These are phyloP conservation scores for Boechera divaricarpa DNA, from an alignment of 345 rosid species.

Conservation along the genomic window DNA sequence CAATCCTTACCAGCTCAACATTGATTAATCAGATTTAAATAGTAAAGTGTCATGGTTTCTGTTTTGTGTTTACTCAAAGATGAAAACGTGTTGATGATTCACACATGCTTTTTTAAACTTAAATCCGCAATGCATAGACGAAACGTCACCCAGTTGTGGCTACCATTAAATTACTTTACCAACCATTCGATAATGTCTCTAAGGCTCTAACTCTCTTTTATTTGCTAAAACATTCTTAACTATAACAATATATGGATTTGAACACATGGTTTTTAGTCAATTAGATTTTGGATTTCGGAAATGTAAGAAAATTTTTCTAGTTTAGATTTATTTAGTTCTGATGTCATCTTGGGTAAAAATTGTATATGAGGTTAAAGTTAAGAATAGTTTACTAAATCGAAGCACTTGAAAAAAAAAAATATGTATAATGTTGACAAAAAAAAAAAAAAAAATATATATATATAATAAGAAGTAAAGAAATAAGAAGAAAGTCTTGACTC, in stretches of 20 bases:
- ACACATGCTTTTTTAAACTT: not conserved
- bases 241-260: not conserved
- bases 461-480: not conserved
- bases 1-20: no score
- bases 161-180: slow-evolving; percentile 3
- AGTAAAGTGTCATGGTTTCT: not conserved
- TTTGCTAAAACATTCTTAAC: not conserved
- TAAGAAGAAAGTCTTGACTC: not conserved
- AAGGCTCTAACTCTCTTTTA: not conserved
- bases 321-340: not conserved
- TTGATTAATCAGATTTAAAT: slow-evolving; percentile 1
- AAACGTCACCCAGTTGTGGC: not conserved
- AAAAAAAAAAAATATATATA: no score
- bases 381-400: not conserved
- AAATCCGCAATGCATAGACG: not conserved
- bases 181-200: not conserved
- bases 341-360: not conserved
- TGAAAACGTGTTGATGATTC: slow-evolving; percentile 4
- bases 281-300: not conserved
- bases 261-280: not conserved
- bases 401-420: not conserved
- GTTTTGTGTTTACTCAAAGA: not conserved
- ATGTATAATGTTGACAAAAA: not conserved
- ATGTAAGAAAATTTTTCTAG: not conserved
- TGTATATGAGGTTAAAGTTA: not conserved